Percentiles rank a stretch among this genome's conserved stretches.
Evolutionary conservation across 2,329 filamentous ascomycete species (phyloP).

Genomic region (Neopestalotiopsis rosae): DNA sequence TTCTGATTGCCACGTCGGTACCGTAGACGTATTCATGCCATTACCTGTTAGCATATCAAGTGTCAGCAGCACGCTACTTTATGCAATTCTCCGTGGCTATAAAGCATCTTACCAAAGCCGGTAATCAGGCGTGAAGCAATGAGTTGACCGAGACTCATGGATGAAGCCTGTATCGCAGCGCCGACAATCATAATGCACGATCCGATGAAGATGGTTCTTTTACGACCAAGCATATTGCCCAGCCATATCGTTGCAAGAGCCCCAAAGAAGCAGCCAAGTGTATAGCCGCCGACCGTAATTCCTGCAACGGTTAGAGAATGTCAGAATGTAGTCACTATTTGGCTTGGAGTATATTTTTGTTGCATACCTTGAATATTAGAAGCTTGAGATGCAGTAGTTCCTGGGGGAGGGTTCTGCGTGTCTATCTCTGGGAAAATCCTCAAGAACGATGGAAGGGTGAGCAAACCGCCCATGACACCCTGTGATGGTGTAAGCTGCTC

Average conservation of each 20-base stretch:
- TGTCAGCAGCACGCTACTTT: no score
- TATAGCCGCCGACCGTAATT: constrained; percentile 24
- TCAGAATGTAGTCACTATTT: background rate
- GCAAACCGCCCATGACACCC: constrained; percentile 11
- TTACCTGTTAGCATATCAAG: background rate
- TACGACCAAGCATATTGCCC: constrained; percentile 22
- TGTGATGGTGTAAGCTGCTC: background rate
- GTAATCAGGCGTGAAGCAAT: constrained; percentile 23
- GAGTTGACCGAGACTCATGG: constrained; percentile 21
- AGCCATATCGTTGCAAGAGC: constrained; percentile 24
- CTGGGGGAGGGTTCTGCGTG: constrained; percentile 19
- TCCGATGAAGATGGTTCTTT: constrained; percentile 21
- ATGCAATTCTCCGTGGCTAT: background rate
- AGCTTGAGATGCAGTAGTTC: constrained; percentile 19
- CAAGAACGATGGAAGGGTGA: constrained; percentile 19
- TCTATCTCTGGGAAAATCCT: constrained; percentile 22
- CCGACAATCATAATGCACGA: constrained; percentile 23
- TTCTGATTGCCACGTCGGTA: constrained; percentile 25
- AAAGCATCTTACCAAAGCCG: constrained; percentile 15
- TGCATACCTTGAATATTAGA: constrained; percentile 21
- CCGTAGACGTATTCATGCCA: constrained; percentile 24
- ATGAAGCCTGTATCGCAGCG: constrained; percentile 21
- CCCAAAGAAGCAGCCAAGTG: constrained; percentile 24
- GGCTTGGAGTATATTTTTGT: background rate
- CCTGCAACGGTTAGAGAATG: background rate